Evolutionary conservation across 208 protist genomes (phyloP).

Genomic region (Leptomonas seymouri): DNA sequence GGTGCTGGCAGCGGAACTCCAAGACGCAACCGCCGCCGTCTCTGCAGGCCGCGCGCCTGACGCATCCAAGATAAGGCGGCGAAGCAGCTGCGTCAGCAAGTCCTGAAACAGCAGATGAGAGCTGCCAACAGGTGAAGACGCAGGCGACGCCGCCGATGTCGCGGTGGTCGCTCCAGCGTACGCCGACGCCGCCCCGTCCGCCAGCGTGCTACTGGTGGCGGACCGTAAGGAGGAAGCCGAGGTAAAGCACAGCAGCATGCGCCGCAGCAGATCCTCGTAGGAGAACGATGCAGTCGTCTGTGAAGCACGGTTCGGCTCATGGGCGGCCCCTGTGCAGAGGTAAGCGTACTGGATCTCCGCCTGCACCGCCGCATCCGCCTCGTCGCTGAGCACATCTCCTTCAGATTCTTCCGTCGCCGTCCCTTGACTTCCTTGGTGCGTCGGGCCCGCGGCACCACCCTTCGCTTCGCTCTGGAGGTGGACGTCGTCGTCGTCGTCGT

Average conservation of each 20-base stretch:
- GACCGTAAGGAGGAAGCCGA: conserved; percentile 23
- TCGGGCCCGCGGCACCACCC: not conserved
- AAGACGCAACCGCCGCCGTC: not conserved
- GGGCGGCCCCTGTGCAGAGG: conserved; percentile 3
- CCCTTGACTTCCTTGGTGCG: not conserved
- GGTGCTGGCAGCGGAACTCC: no score
- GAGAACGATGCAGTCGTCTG: not conserved
- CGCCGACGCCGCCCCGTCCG: conserved; percentile 1
- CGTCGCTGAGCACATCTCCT: conserved; percentile 12
- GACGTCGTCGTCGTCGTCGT: conserved; percentile 36
- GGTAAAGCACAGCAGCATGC: conserved; percentile 32
- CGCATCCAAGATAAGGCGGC: conserved; percentile 4
- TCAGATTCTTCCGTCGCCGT: not conserved
- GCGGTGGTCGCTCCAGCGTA: not conserved
- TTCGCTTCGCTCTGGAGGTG: not conserved
- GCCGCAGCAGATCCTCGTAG: conserved; percentile 30
- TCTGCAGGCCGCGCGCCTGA: not conserved
- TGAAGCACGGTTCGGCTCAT: not conserved
- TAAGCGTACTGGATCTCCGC: conserved; percentile 38
- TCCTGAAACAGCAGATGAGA: conserved; percentile 13
- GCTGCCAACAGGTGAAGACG: conserved; percentile 1
- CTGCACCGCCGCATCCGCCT: conserved; percentile 34
- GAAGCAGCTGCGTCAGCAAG: conserved; percentile 26
- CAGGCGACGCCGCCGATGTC: not conserved
- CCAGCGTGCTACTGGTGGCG: conserved; percentile 1